Evolutionary conservation across 2,329 filamentous ascomycete genomes (phyloP), one percentile per base, ranked within the genome.

Genomic region (Aureobasidium melanogenum): DNA sequence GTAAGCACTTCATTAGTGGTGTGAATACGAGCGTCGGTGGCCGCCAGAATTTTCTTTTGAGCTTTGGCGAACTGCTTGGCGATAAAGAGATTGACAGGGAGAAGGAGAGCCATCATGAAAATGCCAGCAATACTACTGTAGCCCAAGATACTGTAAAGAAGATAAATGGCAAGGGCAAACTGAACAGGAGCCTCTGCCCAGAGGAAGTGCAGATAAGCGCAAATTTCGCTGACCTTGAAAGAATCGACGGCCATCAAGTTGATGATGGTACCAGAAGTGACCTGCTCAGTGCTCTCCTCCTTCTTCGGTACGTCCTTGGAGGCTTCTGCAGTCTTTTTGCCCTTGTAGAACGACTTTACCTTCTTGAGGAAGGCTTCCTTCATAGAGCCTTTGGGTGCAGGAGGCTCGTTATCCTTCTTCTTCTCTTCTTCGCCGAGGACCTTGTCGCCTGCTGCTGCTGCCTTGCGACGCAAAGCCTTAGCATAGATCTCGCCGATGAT

Each of bases 211-310:
- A 99, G 79, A 72, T 99, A 99, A 0, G 93, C 89, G 39, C 91
- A 94, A 63, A 96, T 87, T 72, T 99, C 94, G 64, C 90, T 89
- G 60, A 99, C 91, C 77, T 99, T 99, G 84, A 97, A 97, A 51
- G 93, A 97, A 78, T 99, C 95, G 43, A 99, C 95, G 12, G 94
- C 95, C 94, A 99, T 99, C 66, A 99, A 80, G 74, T 97, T 99
- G 78, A 99, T 99, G 69, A 99, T 97, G n/a, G 94, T 96, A 64
- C 95, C 94, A 55, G 95, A 82, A 64, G 94, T 97, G 41, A 91
- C 93, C 76, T 96, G 91, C 64, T 91, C 87, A 34, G 73, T 66
- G 17, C 73, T 71, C 15, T 68, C 67, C 0, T 69, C 64, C 52
- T 70, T 68, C 28, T 69, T 67, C 17, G 66, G 63, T 41, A 73